A percentile compares a stretch with the other conserved stretches of the same genome.
phyloP scores from a whole-genome alignment of 805 yeast species.

The Kurtzmaniella cleridarum region DNA sequence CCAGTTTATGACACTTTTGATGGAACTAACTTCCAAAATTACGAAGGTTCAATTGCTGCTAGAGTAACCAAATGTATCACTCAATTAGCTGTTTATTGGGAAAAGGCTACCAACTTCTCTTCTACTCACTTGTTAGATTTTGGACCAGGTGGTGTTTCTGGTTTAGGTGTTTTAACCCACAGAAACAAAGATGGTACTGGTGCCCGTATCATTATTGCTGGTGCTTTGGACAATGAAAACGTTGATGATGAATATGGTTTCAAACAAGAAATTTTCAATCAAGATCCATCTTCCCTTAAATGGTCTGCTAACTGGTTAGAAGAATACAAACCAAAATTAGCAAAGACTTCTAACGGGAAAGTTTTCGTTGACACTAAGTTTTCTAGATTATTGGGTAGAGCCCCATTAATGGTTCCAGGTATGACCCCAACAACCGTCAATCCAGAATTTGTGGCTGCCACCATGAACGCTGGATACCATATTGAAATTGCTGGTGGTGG shows the following conservation, averaged over 20 bases:
- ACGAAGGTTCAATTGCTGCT: slow-evolving; percentile 48
- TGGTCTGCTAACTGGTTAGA: slow-evolving; percentile 88
- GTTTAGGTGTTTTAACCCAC: slow-evolving; percentile 92
- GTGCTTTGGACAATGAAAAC: slow-evolving; percentile 64
- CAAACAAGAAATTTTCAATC: slow-evolving; percentile 90
- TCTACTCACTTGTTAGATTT: slow-evolving; percentile 91
- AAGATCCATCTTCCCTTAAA: slow-evolving; percentile 56
- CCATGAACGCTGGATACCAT: slow-evolving; percentile 94
- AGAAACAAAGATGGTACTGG: slow-evolving; percentile 99
- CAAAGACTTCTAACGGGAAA: slow-evolving; percentile 67
- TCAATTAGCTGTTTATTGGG: slow-evolving; percentile 92
- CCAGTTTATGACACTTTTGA: slow-evolving; percentile 90
- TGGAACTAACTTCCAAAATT: slow-evolving; percentile 71
- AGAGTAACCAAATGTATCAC: slow-evolving; percentile 82
- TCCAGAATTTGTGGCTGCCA: slow-evolving; percentile 90
- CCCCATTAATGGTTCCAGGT: slow-evolving; percentile 97
- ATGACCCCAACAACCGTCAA: slow-evolving; percentile 98
- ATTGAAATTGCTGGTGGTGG: slow-evolving; percentile 99
- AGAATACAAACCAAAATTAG: slow-evolving; percentile 82
- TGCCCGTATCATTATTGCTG: slow-evolving; percentile 88
- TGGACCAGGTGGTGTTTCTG: slow-evolving; percentile 98
- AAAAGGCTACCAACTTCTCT: slow-evolving; percentile 70
- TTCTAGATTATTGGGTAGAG: slow-evolving; percentile 84
- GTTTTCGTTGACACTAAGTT: slow-evolving; percentile 90
- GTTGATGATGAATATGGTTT: slow-evolving; percentile 85